Conservation (phyloP, 495 filamentous ascomycete species). For the Xylaria flabelliformis region DNA sequence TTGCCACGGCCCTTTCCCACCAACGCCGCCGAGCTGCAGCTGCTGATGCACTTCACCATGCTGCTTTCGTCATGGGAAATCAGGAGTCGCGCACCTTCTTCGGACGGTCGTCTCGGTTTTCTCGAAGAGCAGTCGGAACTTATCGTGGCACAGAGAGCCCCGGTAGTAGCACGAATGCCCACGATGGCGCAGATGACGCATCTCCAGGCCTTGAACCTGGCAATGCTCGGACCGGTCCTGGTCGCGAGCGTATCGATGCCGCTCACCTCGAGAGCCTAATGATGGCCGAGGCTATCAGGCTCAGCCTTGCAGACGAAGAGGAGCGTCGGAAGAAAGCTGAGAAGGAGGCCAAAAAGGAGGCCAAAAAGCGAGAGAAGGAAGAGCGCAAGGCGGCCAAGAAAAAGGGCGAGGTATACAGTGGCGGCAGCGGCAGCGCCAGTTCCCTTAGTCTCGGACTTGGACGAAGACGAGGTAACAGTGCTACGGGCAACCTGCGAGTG, state of each 20-base stretch:
- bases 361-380: slow-evolving; percentile 83
- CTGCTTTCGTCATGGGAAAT: slow-evolving; percentile 87
- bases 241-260: slow-evolving; percentile 34
- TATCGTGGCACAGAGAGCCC: slow-evolving; percentile 42
- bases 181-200: slow-evolving; percentile 39
- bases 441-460: slow-evolving; percentile 57
- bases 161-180: slow-evolving; percentile 37
- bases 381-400: slow-evolving; percentile 80
- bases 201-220: slow-evolving; percentile 34
- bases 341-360: slow-evolving; percentile 79
- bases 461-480: slow-evolving; percentile 62
- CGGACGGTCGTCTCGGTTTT: slow-evolving; percentile 51
- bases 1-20: slow-evolving; percentile 83
- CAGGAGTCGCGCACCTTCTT: slow-evolving; percentile 52
- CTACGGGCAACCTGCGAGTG: slow-evolving; percentile 54
- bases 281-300: slow-evolving; percentile 94
- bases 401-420: slow-evolving; percentile 55
- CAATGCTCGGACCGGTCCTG: slow-evolving; percentile 29
- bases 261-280: slow-evolving; percentile 93
- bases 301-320: slow-evolving; percentile 89
- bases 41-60: slow-evolving; percentile 92
- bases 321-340: slow-evolving; percentile 82
- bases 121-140: slow-evolving; percentile 54
- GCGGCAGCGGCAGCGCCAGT: slow-evolving; percentile 59
- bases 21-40: slow-evolving; percentile 86